Evolutionary conservation across 805 yeast genomes (phyloP), one percentile per base, ranked within the genome.

Genomic region (Wickerhamiella kazuoi): DNA sequence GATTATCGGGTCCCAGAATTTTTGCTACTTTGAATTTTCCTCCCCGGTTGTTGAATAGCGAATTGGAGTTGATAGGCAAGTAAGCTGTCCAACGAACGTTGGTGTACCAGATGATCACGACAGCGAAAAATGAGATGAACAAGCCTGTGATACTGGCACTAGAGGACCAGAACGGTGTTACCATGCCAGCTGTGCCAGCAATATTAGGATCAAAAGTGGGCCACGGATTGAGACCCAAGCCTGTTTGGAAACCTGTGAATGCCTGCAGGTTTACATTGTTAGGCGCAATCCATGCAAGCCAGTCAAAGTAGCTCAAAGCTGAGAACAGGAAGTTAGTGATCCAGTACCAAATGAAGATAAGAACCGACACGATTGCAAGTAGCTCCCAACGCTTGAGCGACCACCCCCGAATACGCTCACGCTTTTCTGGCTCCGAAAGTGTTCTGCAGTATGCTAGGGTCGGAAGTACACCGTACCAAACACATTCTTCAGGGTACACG

Each of bases 301-400:
- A 74, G 46, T 64, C 69, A 56, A 79, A 77, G 49, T 69, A 68
- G 1, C 74, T 64, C 40, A 78, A 62, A 2, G 73, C 81, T 13
- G 62, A 59, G 58, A 75, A 75, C 19, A 79, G 60, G 50, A 63
- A 76, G 41, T 75, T 78, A 3, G 84, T 82, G 46, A 78, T 57
- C 74, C 78, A 76, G 50, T 71, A 72, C 68, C 75, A 76, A 3
- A 65, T 45, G 47, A 74, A 74, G 17, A 65, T 53, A 13, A 56
- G 53, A n/a, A 48, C 37, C 38, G 71, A 61, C 2, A 62, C 62
- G 29, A 60, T 39, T 23, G 61, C 43, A 55, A 76, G 74, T 46
- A 72, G 68, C 39, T 54, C 58, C 47, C 64, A 66, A 40, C 75
- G 62, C 4, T 71, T 59, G 33, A 74, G 62, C 30, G 51, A 65